A percentile compares a stretch with the other conserved stretches of the same genome.
These are phyloP conservation scores for Vicia villosa DNA, from an alignment of 306 rosid genomes.

Conservation along the genomic window DNA sequence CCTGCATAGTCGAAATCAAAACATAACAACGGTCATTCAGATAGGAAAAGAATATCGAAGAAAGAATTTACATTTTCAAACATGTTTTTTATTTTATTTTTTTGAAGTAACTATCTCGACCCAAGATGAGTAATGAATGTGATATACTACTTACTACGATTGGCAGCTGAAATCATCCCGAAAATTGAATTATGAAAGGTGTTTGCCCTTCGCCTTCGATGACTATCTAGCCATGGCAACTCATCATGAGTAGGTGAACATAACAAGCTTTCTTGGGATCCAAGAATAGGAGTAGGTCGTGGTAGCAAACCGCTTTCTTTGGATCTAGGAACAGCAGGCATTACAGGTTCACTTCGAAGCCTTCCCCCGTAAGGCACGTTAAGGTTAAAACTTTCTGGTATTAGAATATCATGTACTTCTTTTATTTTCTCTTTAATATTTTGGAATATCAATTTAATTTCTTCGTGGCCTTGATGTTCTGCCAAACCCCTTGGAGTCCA, in stretches of 20 bases:
- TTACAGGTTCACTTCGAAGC: constrained; percentile 48
- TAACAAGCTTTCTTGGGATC: constrained; percentile 29
- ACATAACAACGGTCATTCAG: not conserved
- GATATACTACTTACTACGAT: constrained; percentile 37
- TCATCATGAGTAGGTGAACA: constrained; percentile 35
- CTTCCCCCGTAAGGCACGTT: constrained; percentile 1
- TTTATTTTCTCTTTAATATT: constrained; percentile 12
- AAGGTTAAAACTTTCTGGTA: not conserved
- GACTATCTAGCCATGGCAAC: constrained; percentile 21
- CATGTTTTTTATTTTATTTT: not conserved
- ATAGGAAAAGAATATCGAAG: not conserved
- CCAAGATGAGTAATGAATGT: constrained; percentile 3
- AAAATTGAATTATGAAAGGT: constrained; percentile 59
- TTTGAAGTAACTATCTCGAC: not conserved
- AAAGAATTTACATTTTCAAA: not conserved
- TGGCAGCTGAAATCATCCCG: constrained; percentile 60
- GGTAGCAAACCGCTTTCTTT: constrained; percentile 19
- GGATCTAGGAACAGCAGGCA: constrained; percentile 13
- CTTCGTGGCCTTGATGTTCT: constrained; percentile 60
- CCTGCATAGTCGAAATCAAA: constrained; percentile 39
- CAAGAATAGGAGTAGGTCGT: constrained; percentile 2
- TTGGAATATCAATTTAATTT: constrained; percentile 47
- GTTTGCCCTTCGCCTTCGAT: constrained; percentile 40
- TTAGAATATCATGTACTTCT: not conserved
- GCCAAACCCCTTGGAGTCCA: constrained; percentile 65